Evolutionary conservation across 2,329 filamentous ascomycete species (phyloP).

Genomic region (Aureobasidium vineae): DNA sequence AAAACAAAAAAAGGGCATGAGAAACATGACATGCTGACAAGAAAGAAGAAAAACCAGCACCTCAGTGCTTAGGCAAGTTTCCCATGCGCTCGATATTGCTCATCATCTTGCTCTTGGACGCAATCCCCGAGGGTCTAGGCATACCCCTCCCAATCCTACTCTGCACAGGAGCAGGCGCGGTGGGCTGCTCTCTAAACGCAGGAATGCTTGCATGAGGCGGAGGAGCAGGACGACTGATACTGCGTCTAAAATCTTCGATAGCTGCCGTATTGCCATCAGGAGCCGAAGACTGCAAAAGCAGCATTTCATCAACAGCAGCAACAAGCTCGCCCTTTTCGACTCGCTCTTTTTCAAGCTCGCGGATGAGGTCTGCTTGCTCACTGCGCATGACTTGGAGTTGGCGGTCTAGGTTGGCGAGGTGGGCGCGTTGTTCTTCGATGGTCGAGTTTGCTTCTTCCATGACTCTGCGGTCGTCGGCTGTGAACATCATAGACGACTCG

Average conservation of each 20-base stretch:
- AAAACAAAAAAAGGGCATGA: neutral
- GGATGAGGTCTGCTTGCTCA: constrained; percentile 65
- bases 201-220: constrained; percentile 33
- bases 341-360: constrained; percentile 69
- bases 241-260: constrained; percentile 54
- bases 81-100: constrained; percentile 88
- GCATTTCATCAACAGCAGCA: constrained; percentile 78
- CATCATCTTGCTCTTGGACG: constrained; percentile 70
- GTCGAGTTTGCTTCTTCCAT: constrained; percentile 42
- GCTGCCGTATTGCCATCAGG: constrained; percentile 41
- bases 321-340: constrained; percentile 84
- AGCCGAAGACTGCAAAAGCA: constrained; percentile 59
- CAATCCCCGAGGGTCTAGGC: constrained; percentile 36
- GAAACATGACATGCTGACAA: neutral
- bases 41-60: neutral
- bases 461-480: constrained; percentile 29
- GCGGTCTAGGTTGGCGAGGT: constrained; percentile 70
- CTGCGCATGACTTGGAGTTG: constrained; percentile 67
- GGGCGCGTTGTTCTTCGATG: constrained; percentile 65
- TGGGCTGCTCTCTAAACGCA: constrained; percentile 62
- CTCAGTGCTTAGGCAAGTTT: constrained; percentile 8
- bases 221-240: constrained; percentile 52
- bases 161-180: constrained; percentile 42
- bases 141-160: constrained; percentile 49
- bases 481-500: constrained; percentile 30